Conservation (phyloP, 1,284 basidiomycete species). For the Psilocybe mexicana region DNA sequence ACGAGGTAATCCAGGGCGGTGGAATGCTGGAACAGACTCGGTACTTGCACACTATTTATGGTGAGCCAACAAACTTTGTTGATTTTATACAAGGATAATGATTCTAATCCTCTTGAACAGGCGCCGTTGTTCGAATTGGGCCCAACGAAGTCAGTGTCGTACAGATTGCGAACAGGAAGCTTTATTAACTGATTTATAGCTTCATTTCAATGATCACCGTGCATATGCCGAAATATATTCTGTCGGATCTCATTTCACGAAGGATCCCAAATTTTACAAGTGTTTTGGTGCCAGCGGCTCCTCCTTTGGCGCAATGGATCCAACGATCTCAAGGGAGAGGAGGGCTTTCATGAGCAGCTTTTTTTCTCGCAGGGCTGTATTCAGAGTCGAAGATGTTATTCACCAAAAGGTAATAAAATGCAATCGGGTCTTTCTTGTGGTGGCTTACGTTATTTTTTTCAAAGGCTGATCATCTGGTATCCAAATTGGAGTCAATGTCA, state of each 20-base stretch:
- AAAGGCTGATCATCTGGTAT: conserved; percentile 34
- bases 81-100: not conserved
- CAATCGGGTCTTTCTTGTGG: not conserved
- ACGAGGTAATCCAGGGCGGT: conserved; percentile 32
- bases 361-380: conserved; percentile 36
- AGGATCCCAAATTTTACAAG: conserved; percentile 34
- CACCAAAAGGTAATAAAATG: conserved; percentile 31
- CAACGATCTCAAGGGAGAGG: conserved; percentile 29
- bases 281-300: conserved; percentile 34
- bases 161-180: not conserved
- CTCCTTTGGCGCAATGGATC: conserved; percentile 34
- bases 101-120: conserved; percentile 17
- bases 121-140: conserved; percentile 32
- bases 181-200: conserved; percentile 19
- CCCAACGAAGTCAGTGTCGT: conserved; percentile 28
- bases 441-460: not conserved
- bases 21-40: conserved; percentile 30
- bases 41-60: conserved; percentile 30
- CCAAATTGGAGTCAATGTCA: conserved; percentile 16
- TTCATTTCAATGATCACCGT: conserved; percentile 36
- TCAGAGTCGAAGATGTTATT: conserved; percentile 34
- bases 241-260: conserved; percentile 31
- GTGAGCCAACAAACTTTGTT: conserved; percentile 19
- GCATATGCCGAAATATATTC: conserved; percentile 36
- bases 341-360: conserved; percentile 32